Evolutionary conservation across 2,329 filamentous ascomycete species (phyloP).

Genomic region (Clonostachys byssicola): DNA sequence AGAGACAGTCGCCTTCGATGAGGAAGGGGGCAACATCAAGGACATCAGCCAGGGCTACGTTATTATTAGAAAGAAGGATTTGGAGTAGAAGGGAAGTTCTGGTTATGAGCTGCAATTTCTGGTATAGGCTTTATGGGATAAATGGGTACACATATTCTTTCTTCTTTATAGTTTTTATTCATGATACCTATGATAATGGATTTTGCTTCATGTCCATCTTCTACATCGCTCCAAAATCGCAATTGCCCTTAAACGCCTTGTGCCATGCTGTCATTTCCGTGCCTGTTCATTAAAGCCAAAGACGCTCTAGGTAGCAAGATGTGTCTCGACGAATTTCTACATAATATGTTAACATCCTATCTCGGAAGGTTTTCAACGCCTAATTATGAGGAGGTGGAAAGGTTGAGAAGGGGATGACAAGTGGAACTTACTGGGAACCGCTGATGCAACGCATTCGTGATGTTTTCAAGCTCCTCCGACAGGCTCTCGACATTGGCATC

Average conservation of each 20-base stretch:
- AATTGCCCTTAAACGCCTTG: neutral
- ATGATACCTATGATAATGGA: neutral
- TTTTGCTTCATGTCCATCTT: neutral
- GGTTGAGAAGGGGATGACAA: slow-evolving; percentile 5
- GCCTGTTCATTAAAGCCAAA: neutral
- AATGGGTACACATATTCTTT: neutral
- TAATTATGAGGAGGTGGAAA: neutral
- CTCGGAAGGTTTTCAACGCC: neutral
- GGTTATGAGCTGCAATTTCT: neutral
- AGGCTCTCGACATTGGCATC: slow-evolving; percentile 83
- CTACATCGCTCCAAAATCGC: neutral
- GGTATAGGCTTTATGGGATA: neutral
- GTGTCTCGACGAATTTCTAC: slow-evolving; percentile 52
- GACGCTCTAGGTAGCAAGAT: slow-evolving; percentile 33
- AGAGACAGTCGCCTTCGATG: slow-evolving; percentile 29
- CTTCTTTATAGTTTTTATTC: neutral
- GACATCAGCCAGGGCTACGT: slow-evolving; percentile 48
- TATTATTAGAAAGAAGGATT: slow-evolving; percentile 45
- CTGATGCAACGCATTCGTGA: slow-evolving; percentile 75
- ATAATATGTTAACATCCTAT: slow-evolving; percentile 5
- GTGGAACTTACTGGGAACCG: slow-evolving; percentile 65
- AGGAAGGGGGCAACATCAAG: slow-evolving; percentile 42
- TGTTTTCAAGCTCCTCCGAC: slow-evolving; percentile 84
- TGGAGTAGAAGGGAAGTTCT: slow-evolving; percentile 30
- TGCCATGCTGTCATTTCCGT: neutral